These are phyloP conservation scores for Cytospora leucostoma DNA, from an alignment of 2,329 filamentous ascomycete species.

Conservation along the genomic window DNA sequence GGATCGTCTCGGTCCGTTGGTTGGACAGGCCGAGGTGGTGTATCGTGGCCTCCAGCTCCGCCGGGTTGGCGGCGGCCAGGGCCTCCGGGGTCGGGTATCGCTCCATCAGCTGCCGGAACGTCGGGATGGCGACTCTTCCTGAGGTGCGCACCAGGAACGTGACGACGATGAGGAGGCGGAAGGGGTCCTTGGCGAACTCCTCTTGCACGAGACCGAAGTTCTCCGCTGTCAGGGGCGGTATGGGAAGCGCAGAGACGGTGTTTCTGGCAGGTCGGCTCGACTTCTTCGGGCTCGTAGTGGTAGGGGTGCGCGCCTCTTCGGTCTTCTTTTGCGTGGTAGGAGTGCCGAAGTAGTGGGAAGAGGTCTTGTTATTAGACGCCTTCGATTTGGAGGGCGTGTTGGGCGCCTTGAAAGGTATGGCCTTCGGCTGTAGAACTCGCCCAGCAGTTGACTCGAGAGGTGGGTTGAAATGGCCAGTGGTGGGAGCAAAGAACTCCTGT, in stretches of 20 bases:
- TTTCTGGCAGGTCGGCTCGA: conserved; percentile 43
- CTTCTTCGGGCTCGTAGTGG: conserved; percentile 29
- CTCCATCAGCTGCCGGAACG: conserved; percentile 68
- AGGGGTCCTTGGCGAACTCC: conserved; percentile 71
- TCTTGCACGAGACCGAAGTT: conserved; percentile 85
- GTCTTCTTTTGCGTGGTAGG: conserved; percentile 14
- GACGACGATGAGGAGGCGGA: conserved; percentile 77
- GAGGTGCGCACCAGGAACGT: conserved; percentile 83
- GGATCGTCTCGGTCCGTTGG: conserved; percentile 66
- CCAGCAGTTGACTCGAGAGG: conserved; percentile 34
- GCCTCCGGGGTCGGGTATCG: conserved; percentile 66
- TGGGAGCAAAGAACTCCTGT: conserved; percentile 32
- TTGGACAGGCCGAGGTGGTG: conserved; percentile 70
- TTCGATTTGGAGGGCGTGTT: conserved; percentile 29
- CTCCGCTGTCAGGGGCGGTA: conserved; percentile 64
- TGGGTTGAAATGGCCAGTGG: conserved; percentile 45
- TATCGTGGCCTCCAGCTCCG: conserved; percentile 64
- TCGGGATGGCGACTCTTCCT: conserved; percentile 72
- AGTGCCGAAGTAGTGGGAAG: conserved; percentile 18
- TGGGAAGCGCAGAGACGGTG: conserved; percentile 58
- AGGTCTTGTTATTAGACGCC: conserved; percentile 9
- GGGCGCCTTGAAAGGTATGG: conserved; percentile 5
- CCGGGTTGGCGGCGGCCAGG: conserved; percentile 59
- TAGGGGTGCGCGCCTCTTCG: conserved; percentile 18
- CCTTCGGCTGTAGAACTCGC: conserved; percentile 1